Evolutionary conservation across 2,329 filamentous ascomycete species (phyloP).

Genomic region (Colletotrichum orbiculare): DNA sequence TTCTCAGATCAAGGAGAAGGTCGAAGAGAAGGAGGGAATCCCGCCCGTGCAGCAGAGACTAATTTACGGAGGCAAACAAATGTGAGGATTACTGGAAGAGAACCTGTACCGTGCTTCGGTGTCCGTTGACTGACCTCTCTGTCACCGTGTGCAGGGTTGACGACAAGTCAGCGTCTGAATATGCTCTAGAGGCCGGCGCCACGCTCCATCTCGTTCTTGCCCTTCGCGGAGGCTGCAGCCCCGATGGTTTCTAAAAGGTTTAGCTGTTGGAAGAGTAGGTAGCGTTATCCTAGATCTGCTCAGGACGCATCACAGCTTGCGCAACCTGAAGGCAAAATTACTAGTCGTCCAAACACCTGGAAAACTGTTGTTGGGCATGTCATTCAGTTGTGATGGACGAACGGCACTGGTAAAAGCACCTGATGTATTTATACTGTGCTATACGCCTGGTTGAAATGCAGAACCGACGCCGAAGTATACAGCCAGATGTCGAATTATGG

Average conservation of each 20-base stretch:
- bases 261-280: neutral
- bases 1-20: constrained; percentile 96
- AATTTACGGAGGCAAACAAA: constrained; percentile 98
- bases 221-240: constrained; percentile 76
- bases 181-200: constrained; percentile 89
- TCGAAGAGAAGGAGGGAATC: constrained; percentile 99
- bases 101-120: too few species aligned
- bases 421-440: too few species aligned
- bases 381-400: too few species aligned
- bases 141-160: constrained; percentile 74
- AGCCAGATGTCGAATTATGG: too few species aligned
- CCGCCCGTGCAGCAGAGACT: constrained; percentile 95
- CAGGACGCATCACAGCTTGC: too few species aligned
- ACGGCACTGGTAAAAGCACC: too few species aligned
- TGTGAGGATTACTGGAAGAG: constrained; percentile 64
- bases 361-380: too few species aligned
- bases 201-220: constrained; percentile 96
- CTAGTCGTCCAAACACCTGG: too few species aligned
- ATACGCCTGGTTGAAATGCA: too few species aligned
- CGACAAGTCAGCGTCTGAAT: constrained; percentile 92
- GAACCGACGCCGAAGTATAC: too few species aligned
- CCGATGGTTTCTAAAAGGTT: neutral
- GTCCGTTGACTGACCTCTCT: neutral
- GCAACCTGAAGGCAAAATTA: too few species aligned
- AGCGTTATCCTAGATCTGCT: neutral